phyloP scores from a whole-genome alignment of 2,329 filamentous ascomycete species.

The Shiraia sp. region DNA sequence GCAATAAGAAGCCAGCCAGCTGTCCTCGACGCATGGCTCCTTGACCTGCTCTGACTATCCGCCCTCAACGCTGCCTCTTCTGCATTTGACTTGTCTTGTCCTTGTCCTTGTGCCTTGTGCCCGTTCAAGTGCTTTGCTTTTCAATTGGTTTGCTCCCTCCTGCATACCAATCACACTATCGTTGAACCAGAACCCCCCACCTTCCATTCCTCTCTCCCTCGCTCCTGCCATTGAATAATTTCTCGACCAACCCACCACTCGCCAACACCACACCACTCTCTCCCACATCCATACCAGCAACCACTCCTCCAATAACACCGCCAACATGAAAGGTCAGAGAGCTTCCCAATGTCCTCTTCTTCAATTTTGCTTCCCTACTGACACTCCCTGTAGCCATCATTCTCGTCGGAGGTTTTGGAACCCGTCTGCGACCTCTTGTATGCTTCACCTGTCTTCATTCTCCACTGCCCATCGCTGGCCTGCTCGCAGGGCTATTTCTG shows the following conservation, averaged over 20 bases:
- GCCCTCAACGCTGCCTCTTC: not conserved
- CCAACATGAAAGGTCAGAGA: constrained; percentile 46
- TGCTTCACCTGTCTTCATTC: constrained; percentile 14
- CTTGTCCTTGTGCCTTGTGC: not conserved
- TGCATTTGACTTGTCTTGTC: constrained; percentile 6
- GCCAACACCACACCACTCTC: not conserved
- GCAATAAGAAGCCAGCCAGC: constrained; percentile 22
- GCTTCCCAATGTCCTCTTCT: constrained; percentile 7
- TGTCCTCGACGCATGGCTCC: constrained; percentile 21
- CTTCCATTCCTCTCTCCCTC: too few relatives aligned
- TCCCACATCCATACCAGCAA: constrained; percentile 7
- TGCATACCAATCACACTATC: constrained; percentile 5
- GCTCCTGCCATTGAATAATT: constrained; percentile 5
- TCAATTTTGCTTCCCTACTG: constrained; percentile 3
- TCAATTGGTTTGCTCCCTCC: constrained; percentile 16
- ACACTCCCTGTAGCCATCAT: constrained; percentile 72
- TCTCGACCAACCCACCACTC: constrained; percentile 4
- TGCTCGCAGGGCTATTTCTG: too few relatives aligned
- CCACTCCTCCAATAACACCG: constrained; percentile 19
- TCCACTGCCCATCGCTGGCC: constrained; percentile 10
- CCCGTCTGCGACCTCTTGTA: constrained; percentile 94
- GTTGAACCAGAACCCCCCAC: constrained; percentile 10
- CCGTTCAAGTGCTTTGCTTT: constrained; percentile 22
- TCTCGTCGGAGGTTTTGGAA: constrained; percentile 98
- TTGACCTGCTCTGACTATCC: constrained; percentile 8